Percentiles rank a stretch among this genome's conserved stretches.
Conservation (phyloP, 2,329 filamentous ascomycete species). For the Monosporascus sp. region DNA sequence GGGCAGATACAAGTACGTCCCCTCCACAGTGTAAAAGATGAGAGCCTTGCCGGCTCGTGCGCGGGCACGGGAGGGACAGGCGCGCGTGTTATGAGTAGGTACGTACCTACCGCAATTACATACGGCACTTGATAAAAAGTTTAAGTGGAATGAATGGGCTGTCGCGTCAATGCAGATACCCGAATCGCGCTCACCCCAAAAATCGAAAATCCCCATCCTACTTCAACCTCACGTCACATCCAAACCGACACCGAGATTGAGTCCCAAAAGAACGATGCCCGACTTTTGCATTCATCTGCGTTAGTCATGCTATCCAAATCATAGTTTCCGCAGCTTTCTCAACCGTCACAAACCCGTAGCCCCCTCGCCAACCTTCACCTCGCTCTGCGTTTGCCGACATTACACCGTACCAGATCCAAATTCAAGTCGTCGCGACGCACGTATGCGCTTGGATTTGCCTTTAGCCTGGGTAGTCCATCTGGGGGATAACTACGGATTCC, state of each 20-base stretch:
- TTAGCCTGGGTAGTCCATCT: neutral
- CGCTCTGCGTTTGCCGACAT: neutral
- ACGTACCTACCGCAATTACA: neutral
- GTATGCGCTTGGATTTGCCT: neutral
- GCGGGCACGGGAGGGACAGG: too few relatives aligned
- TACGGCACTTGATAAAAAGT: neutral
- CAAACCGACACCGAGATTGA: neutral
- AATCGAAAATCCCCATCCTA: too few relatives aligned
- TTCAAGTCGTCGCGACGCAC: neutral
- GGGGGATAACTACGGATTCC: conserved; percentile 1
- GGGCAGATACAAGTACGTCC: too few relatives aligned
- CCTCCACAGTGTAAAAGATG: too few relatives aligned
- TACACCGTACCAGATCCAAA: neutral
- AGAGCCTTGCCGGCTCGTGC: too few relatives aligned
- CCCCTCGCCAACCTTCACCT: neutral
- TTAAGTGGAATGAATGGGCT: neutral
- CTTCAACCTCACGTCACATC: neutral
- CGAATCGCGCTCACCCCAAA: neutral
- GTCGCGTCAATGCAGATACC: neutral
- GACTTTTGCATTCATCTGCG: too few relatives aligned
- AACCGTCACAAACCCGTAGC: too few relatives aligned
- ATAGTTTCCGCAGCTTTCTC: too few relatives aligned
- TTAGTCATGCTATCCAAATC: too few relatives aligned
- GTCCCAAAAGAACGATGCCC: neutral
- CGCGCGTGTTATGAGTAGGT: neutral